These are phyloP conservation scores for Hericium coralloides DNA, from an alignment of 768 basidiomycete species.

Conservation along the genomic window DNA sequence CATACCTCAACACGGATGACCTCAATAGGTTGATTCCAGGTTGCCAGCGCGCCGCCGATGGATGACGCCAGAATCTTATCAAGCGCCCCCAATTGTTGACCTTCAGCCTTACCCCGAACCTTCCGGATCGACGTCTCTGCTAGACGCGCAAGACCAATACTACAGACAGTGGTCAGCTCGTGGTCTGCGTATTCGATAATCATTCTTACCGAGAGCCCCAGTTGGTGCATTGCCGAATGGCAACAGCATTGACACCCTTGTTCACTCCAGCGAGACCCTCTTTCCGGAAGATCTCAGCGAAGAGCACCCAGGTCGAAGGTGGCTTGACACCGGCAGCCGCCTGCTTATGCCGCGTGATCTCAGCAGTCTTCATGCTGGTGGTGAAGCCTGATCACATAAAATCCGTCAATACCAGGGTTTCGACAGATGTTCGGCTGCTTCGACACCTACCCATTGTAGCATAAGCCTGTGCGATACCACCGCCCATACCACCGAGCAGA, in stretches of 20 bases:
- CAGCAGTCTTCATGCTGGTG: constrained; percentile 99
- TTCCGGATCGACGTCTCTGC: constrained; percentile 77
- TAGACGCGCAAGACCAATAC: constrained; percentile 94
- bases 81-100: constrained; percentile 58
- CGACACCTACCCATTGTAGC: constrained; percentile 92
- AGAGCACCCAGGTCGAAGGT: constrained; percentile 89
- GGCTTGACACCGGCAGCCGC: constrained; percentile 77
- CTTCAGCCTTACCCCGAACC: constrained; percentile 68
- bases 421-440: not conserved
- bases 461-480: constrained; percentile 96
- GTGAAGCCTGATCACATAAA: constrained; percentile 64
- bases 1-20: constrained; percentile 90
- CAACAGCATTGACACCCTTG: constrained; percentile 97
- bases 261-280: constrained; percentile 96
- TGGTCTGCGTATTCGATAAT: not conserved
- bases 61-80: constrained; percentile 89
- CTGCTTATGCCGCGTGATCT: constrained; percentile 94
- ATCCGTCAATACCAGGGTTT: not conserved
- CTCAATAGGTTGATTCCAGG: constrained; percentile 99
- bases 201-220: constrained; percentile 76
- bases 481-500: constrained; percentile 93
- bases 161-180: constrained; percentile 20
- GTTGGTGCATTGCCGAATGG: constrained; percentile 87
- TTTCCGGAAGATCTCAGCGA: constrained; percentile 86
- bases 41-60: constrained; percentile 90